phyloP scores from a whole-genome alignment of 371 early-diverging fungal genomes.

The Rhizopus stolonifer region DNA sequence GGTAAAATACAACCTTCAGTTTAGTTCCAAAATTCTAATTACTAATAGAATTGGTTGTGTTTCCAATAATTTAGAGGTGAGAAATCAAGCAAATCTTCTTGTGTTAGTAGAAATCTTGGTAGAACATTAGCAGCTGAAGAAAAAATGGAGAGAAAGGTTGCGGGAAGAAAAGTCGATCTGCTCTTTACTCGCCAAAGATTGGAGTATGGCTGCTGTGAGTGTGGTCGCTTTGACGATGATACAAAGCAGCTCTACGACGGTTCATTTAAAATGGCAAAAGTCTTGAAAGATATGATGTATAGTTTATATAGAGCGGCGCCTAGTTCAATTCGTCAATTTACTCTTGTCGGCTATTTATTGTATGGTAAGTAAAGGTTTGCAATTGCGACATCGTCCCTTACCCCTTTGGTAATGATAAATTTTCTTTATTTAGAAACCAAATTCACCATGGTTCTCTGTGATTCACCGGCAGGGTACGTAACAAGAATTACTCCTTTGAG shows the following conservation, averaged over 20 bases:
- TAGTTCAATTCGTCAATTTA: constrained; percentile 5
- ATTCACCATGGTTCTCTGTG: constrained; percentile 8
- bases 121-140: constrained; percentile 12
- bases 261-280: constrained; percentile 13
- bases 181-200: constrained; percentile 13
- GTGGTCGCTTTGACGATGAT: constrained; percentile 6
- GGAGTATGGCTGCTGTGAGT: constrained; percentile 15
- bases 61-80: constrained; percentile 16
- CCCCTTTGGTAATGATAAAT: constrained; percentile 6
- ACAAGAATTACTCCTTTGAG: constrained; percentile 10
- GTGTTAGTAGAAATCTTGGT: constrained; percentile 11
- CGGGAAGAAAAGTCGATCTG: constrained; percentile 13
- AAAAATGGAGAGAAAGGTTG: constrained; percentile 12
- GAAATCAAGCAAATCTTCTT: constrained; percentile 14
- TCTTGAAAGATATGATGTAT: constrained; percentile 14
- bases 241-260: constrained; percentile 9
- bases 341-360: constrained; percentile 8
- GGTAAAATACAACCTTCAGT: constrained; percentile 5
- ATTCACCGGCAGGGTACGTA: constrained; percentile 9
- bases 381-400: constrained; percentile 7
- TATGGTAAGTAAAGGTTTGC: constrained; percentile 7
- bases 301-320: constrained; percentile 10
- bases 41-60: constrained; percentile 16
- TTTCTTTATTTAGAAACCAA: constrained; percentile 14
- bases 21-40: constrained; percentile 10